Conservation (phyloP, 805 yeast species). For the Ogataea trehalophila region DNA sequence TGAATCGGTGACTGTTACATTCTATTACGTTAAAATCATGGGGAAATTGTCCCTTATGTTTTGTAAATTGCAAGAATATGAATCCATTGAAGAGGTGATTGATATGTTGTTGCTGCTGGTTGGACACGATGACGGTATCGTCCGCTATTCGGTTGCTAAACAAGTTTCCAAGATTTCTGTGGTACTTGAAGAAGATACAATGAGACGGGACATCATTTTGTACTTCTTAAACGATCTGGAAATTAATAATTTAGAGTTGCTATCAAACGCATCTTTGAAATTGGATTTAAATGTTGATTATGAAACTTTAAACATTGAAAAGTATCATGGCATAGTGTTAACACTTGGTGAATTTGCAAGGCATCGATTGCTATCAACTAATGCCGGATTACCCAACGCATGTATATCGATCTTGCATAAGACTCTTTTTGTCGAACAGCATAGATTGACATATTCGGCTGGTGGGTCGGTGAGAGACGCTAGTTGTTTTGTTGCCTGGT, state of each 20-base stretch:
- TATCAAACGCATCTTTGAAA: background rate
- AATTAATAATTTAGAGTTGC: slow-evolving; percentile 10
- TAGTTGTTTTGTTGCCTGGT: slow-evolving; percentile 82
- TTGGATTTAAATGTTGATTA: slow-evolving; percentile 16
- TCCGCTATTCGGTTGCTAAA: slow-evolving; percentile 65
- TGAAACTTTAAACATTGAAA: slow-evolving; percentile 35
- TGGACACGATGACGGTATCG: slow-evolving; percentile 45
- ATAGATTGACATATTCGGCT: slow-evolving; percentile 41
- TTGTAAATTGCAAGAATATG: slow-evolving; percentile 27
- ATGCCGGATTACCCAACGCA: slow-evolving; percentile 15
- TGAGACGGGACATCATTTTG: slow-evolving; percentile 37
- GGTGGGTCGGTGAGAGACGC: slow-evolving; percentile 81
- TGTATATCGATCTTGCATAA: slow-evolving; percentile 37
- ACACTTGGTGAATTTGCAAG: slow-evolving; percentile 46
- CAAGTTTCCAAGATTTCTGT: slow-evolving; percentile 47
- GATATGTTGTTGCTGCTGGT: slow-evolving; percentile 41
- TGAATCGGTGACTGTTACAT: slow-evolving; percentile 8
- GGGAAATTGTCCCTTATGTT: slow-evolving; percentile 36
- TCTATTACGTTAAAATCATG: slow-evolving; percentile 28
- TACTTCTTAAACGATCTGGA: slow-evolving; percentile 33
- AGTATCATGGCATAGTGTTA: slow-evolving; percentile 56
- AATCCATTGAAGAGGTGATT: slow-evolving; percentile 43
- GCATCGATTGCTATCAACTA: slow-evolving; percentile 12
- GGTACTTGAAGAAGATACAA: slow-evolving; percentile 28
- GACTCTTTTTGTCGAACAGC: slow-evolving; percentile 56